A percentile compares a stretch with the other conserved stretches of the same genome.
Evolutionary conservation across 257 asterid species (phyloP).

Genomic region (Primulina tabacum): DNA sequence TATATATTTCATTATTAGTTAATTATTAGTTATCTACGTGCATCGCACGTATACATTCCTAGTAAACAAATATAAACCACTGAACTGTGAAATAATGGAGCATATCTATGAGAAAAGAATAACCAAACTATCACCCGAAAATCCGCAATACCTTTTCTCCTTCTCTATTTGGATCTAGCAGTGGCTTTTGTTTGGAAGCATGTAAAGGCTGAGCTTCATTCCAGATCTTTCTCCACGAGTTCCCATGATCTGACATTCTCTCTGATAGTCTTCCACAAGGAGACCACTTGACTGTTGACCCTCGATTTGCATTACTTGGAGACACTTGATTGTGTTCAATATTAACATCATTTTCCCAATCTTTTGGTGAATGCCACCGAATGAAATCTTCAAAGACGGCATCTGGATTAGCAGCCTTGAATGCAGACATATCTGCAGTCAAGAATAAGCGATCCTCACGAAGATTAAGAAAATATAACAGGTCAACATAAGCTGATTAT

Average conservation of each 20-base stretch:
- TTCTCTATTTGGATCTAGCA: slow-evolving; percentile 87
- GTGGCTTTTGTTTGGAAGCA: slow-evolving; percentile 79
- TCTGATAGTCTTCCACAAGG: slow-evolving; percentile 87
- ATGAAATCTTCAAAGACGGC: slow-evolving; percentile 96
- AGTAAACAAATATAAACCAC: background rate
- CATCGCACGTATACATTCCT: too few species aligned
- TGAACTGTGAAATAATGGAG: background rate
- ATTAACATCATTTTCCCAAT: slow-evolving; percentile 66
- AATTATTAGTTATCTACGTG: too few species aligned
- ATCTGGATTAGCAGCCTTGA: slow-evolving; percentile 92
- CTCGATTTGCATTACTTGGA: slow-evolving; percentile 27
- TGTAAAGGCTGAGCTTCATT: slow-evolving; percentile 64
- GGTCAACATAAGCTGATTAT: background rate
- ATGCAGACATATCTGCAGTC: slow-evolving; percentile 86
- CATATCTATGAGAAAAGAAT: background rate
- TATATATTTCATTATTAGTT: too few species aligned
- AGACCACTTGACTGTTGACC: slow-evolving; percentile 58
- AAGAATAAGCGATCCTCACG: background rate
- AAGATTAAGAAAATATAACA: background rate
- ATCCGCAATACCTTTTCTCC: slow-evolving; percentile 78
- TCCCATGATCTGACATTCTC: slow-evolving; percentile 87
- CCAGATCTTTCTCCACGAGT: slow-evolving; percentile 92
- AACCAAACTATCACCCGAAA: slow-evolving; percentile 4
- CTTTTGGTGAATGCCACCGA: slow-evolving; percentile 98
- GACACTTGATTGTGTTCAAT: slow-evolving; percentile 35